A percentile compares a stretch with the other conserved stretches of the same genome.
Evolutionary conservation across 768 basidiomycete genomes (phyloP).

Genomic region (Amanita polypyramis): DNA sequence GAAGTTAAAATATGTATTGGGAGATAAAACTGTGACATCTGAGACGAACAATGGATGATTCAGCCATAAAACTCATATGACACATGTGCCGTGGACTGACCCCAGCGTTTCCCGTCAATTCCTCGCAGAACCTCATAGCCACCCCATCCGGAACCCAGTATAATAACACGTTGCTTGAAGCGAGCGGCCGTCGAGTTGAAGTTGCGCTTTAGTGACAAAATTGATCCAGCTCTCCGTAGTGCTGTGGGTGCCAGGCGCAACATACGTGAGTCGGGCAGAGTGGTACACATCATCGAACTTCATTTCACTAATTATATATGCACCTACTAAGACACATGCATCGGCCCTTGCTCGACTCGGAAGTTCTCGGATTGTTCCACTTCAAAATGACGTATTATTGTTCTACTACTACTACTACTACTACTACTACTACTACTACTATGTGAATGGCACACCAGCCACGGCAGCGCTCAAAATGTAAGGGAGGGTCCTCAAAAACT

Average conservation of each 20-base stretch:
- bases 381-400: background rate
- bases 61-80: slow-evolving; percentile 2
- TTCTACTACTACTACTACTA: background rate
- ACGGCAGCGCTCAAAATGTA: no score
- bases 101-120: slow-evolving; percentile 64
- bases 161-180: slow-evolving; percentile 41
- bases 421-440: no score
- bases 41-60: background rate
- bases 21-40: slow-evolving; percentile 63
- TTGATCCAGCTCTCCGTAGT: background rate
- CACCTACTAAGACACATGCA: no score
- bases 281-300: background rate
- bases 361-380: background rate
- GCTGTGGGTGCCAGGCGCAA: background rate
- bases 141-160: slow-evolving; percentile 73
- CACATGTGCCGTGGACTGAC: slow-evolving; percentile 24
- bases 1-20: slow-evolving; percentile 60
- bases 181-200: slow-evolving; percentile 28
- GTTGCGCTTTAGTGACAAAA: slow-evolving; percentile 13
- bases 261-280: background rate
- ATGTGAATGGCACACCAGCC: no score
- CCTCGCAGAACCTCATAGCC: slow-evolving; percentile 60
- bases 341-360: background rate
- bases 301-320: background rate
- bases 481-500: background rate